Percentiles rank a stretch among this genome's conserved stretches.
Conservation (phyloP, 1,284 basidiomycete genomes). For the Cryptococcus sp. region DNA sequence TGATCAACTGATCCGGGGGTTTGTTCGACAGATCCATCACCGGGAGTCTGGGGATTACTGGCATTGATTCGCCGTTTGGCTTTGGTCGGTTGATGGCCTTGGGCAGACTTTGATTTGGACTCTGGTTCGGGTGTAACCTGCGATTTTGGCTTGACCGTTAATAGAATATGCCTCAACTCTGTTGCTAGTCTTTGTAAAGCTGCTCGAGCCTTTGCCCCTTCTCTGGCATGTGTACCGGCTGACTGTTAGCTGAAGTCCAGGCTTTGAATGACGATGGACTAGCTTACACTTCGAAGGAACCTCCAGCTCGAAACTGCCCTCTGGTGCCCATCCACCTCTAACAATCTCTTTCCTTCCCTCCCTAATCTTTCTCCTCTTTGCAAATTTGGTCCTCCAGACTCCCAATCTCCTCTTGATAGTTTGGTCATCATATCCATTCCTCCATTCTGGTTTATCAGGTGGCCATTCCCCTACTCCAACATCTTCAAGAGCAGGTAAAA, state of each 20-base stretch:
- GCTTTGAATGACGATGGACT: constrained; percentile 7
- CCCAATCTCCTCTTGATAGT: constrained; percentile 9
- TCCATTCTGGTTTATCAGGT: constrained; percentile 35
- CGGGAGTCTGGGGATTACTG: not conserved
- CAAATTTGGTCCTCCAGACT: constrained; percentile 24
- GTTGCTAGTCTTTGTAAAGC: constrained; percentile 32
- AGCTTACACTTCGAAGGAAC: constrained; percentile 28
- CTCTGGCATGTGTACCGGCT: constrained; percentile 14
- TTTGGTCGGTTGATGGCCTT: no score
- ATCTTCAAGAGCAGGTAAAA: constrained; percentile 34
- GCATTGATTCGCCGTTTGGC: no score
- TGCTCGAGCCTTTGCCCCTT: constrained; percentile 19
- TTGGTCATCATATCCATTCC: constrained; percentile 13
- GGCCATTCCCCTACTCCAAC: constrained; percentile 31
- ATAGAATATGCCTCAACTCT: constrained; percentile 35
- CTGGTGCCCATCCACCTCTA: constrained; percentile 43
- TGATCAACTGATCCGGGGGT: not conserved
- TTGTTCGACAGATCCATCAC: not conserved
- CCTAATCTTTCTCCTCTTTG: constrained; percentile 17
- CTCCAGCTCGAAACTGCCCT: constrained; percentile 47
- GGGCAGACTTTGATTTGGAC: no score
- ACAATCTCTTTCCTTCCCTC: constrained; percentile 21
- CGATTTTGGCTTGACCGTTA: constrained; percentile 18
- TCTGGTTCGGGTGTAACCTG: constrained; percentile 13
- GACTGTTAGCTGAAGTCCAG: not conserved